These are phyloP conservation scores for Saitozyma sp. DNA, from an alignment of 768 basidiomycete species.

Conservation along the genomic window DNA sequence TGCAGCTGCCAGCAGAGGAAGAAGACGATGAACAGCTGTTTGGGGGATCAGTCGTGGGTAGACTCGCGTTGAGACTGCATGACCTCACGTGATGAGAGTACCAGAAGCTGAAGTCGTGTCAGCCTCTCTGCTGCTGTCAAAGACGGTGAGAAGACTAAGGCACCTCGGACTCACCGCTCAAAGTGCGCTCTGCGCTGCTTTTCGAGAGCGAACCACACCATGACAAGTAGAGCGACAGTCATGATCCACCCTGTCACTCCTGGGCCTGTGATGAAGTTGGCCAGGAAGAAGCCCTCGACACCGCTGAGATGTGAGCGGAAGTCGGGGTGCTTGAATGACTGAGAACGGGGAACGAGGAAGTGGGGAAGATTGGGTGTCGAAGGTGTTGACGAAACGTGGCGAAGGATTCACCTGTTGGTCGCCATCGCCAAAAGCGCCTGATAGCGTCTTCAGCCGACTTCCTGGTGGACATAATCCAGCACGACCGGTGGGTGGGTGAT, in stretches of 20 bases:
- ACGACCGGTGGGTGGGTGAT: no score
- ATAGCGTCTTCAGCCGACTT: no score
- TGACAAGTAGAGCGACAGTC: conserved; percentile 66
- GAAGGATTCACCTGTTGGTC: no score
- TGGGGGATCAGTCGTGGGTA: conserved; percentile 53
- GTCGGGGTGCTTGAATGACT: no score
- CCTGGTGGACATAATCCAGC: no score
- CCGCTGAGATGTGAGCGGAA: conserved; percentile 55
- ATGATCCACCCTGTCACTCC: conserved; percentile 82
- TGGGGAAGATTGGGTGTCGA: no score
- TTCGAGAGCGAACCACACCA: conserved; percentile 84
- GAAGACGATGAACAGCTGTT: conserved; percentile 86
- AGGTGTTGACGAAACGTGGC: no score
- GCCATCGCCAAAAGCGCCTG: no score
- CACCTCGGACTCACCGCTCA: conserved; percentile 70
- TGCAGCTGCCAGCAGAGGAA: conserved; percentile 94
- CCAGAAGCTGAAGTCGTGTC: conserved; percentile 25
- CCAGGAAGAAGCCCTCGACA: conserved; percentile 68
- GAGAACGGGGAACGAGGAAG: no score
- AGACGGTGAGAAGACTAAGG: conserved; percentile 40
- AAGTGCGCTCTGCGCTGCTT: conserved; percentile 74
- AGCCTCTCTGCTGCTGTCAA: neutral
- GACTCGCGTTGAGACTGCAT: neutral
- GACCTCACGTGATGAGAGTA: conserved; percentile 44
- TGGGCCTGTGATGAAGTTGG: conserved; percentile 70